Evolutionary conservation across 1,139 yeast species (phyloP), one percentile per base, ranked within the genome.

Genomic region (Torulaspora globosa): DNA sequence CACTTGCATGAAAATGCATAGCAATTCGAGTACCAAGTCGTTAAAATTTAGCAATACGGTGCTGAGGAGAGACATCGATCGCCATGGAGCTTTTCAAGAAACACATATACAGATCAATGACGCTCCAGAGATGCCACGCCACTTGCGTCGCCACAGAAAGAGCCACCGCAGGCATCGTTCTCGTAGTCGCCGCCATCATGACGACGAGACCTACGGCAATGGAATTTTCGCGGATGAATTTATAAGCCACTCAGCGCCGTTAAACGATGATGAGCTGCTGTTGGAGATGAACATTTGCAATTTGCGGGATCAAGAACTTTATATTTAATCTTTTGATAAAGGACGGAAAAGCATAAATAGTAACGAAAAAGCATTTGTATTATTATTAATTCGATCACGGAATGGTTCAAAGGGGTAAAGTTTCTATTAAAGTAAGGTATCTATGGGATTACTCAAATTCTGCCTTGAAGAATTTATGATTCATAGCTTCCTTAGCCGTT

Each of bases 401-500:
- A 33, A 26, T 39, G 36, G 14, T 31, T 5, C 15, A 11, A n/a
- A 23, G 29, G 32, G 26, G 32, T 23, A 30, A 39, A 39, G 27
- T 16, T 31, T 39, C 42, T 43, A 36, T 44, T 44, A 44, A 36
- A 35, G 19, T 18, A 10, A 36, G 42, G 33, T 18, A 32, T 39
- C 43, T 40, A 32, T 40, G 30, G 28, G 14, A 12, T 44, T 32
- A 47, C 28, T 41, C 49, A 36, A 34, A 55, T 38, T 56, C 54
- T 14, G 59, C 55, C 38, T 60, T 57, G 56, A 70, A 69, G 56
- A 70, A 84, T 16, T 76, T 73, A 69, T 83, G 89, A 21, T 65
- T 73, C 79, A 83, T 76, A 24, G 90, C 86, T 60, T 84, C 90
- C 60, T 75, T 73, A 1, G 92, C 92, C 3, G 92, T 83, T 33